Base-by-base conservation (phyloP, 2,329 filamentous ascomycete species). In the Trichothecium roseum region DNA sequence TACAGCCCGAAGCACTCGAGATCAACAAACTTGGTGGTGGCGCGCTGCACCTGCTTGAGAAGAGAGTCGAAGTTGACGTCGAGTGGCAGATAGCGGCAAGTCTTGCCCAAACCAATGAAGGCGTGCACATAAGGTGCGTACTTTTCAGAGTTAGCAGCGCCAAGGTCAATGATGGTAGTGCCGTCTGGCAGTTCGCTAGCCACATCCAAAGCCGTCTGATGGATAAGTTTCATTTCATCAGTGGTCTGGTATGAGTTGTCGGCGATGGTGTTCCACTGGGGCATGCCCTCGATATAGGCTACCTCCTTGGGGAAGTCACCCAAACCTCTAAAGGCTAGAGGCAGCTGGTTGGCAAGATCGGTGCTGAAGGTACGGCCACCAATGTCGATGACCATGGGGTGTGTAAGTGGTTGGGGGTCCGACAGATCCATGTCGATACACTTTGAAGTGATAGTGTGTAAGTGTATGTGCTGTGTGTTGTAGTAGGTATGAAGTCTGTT, bases 271-370 rank as follows among this genome's bases (percentile, higher is more conserved):
- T 28, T 36, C 47, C 47, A 49, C 1, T 43, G 37, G 1, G 43
- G 36, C 47, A 50, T 50, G 0, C 40, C 43, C 1, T 27, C 16
- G 1, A 40, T 46, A 32, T 50, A 50, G 3, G 44, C 47, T 3
- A 50, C 8, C 15, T 50, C 47, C 43, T 50, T 47, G 3, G 47
- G 47, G 18, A 50, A 47, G 28, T 43, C 40, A 1, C 27, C 44
- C 3, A 42, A 8, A 4, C 30, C 13, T 1, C 7, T 12, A 12
- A 49, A 47, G 2, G 46, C 45, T 3, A 30, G 13, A 0, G 29
- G 29, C 0, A 48, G 27, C 4, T 48, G 45, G 1, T 17, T 3
- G 3, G 45, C 36, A 3, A 45, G 43, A 0, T 30, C 39, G 3
- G 18, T 8, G 8, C 30, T n/a, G 3, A 48, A 35, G 2, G 26